Percentiles rank a stretch among this genome's conserved stretches.
These are phyloP conservation scores for Globisporangium parvum DNA, from an alignment of 352 stramenopile genomes.

Conservation along the genomic window DNA sequence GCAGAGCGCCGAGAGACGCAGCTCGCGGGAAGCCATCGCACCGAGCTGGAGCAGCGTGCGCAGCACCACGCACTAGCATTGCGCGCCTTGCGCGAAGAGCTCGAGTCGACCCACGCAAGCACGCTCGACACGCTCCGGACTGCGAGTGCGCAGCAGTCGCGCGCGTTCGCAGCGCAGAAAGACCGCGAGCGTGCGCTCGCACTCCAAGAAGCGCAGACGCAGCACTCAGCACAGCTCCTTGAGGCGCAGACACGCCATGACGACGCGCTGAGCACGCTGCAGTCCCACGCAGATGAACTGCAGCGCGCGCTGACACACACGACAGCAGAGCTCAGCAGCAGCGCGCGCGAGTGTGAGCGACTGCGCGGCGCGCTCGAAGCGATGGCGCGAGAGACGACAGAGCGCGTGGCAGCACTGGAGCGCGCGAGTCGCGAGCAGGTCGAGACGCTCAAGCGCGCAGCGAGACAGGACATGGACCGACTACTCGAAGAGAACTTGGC, in stretches of 20 bases:
- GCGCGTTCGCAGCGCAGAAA: conserved; percentile 24
- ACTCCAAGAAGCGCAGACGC: conserved; percentile 19
- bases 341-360: conserved; percentile 22
- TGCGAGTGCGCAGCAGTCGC: conserved; percentile 29
- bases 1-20: conserved; percentile 1
- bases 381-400: conserved; percentile 26
- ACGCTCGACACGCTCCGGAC: conserved; percentile 26
- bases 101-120: conserved; percentile 20
- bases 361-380: conserved; percentile 23
- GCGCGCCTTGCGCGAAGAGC: conserved; percentile 15
- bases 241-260: conserved; percentile 22
- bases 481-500: conserved; percentile 60
- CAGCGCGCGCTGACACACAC: conserved; percentile 23
- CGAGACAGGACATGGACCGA: conserved; percentile 62
- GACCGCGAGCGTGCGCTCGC: conserved; percentile 28
- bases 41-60: conserved; percentile 15
- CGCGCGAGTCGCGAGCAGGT: conserved; percentile 34
- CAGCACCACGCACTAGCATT: conserved; percentile 16
- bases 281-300: conserved; percentile 17
- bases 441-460: conserved; percentile 44
- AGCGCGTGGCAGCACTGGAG: conserved; percentile 30
- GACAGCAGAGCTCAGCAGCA: conserved; percentile 23
- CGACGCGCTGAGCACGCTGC: conserved; percentile 20
- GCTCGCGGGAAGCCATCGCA: conserved; percentile 4
- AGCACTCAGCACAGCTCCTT: conserved; percentile 5